Evolutionary conservation across 1,284 basidiomycete species (phyloP).

Genomic region (Hymenochaete sp.): DNA sequence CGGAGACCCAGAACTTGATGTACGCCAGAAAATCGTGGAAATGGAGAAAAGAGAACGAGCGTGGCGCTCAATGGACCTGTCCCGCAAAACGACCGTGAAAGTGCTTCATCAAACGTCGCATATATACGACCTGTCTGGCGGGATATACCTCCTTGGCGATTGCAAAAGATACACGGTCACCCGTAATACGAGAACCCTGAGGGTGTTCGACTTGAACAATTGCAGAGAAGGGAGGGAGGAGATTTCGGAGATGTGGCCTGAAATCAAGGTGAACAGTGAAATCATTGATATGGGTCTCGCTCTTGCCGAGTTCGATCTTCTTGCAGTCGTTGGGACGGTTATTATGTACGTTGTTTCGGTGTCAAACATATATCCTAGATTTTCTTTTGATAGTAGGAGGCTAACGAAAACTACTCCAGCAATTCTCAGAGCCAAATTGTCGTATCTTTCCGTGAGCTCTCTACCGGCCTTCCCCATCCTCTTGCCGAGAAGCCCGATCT

Average conservation of each 20-base stretch:
- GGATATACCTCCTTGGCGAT: constrained; percentile 15
- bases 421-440: constrained; percentile 18
- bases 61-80: constrained; percentile 10
- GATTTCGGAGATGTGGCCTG: constrained; percentile 5
- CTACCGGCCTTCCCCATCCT: constrained; percentile 28
- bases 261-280: constrained; percentile 5
- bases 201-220: constrained; percentile 8
- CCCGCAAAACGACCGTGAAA: constrained; percentile 7
- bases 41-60: constrained; percentile 5
- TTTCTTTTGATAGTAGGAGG: too few species aligned
- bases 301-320: constrained; percentile 40
- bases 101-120: constrained; percentile 12
- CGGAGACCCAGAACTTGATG: neutral
- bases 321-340: constrained; percentile 29
- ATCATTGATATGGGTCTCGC: constrained; percentile 36
- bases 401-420: too few species aligned
- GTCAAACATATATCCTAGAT: constrained; percentile 23
- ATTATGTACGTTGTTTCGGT: neutral
- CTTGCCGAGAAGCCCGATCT: constrained; percentile 30
- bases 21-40: constrained; percentile 4
- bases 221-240: neutral
- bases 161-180: neutral
- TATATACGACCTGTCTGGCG: constrained; percentile 16
- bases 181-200: constrained; percentile 9
- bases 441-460: constrained; percentile 21